Base-by-base conservation (phyloP, 495 filamentous ascomycete genomes). In the Apiosordaria backusii region DNA sequence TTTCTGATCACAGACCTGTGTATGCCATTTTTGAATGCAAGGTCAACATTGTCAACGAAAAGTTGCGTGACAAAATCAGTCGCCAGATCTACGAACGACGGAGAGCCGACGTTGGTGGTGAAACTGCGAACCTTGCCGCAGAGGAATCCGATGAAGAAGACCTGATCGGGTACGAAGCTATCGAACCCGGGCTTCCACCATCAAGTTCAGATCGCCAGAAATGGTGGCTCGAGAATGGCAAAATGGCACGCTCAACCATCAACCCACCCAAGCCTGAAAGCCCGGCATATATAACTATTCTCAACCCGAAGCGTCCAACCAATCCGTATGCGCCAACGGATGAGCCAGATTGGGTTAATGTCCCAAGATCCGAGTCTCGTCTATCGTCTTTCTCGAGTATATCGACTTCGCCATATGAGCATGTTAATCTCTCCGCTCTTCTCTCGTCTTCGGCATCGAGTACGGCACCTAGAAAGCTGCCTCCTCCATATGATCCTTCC, bases 1-100 rank as follows among this genome's bases (percentile, higher is more conserved):
- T 97, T 74, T 99, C 95, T 0, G 95, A 98, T 71, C 95, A 99
- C 74, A 86, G 93, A 5, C 95, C 95, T 21, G 93, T 99, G 3
- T 97, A 88, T 78, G 92, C 92, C 16, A 86, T 84, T 1, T 99
- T 99, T 72, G 83, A 90, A 70, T 97, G 92, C 76, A 84, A 81
- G 0, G 89, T 97, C 40, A 91, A 83, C 66, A 86, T 93, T 50
- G 78, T 97, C 10, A 84, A 99, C 70, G 90, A 95, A 72, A 78
- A 67, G 40, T 80, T 83, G 57, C 92, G 90, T 70, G 88, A 92
- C 65, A 78, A 80, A 25, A 84, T 98, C 9, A 88, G 88, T 64
- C 84, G 82, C 9, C 80, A 87, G 27, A 80, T 97, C 27, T 97
- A 97, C 73, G 78, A 84, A 19, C 83, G 87, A 55, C 85, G 89